phyloP scores from a whole-genome alignment of 2,329 filamentous ascomycete genomes.

The Calonectria pteridis region DNA sequence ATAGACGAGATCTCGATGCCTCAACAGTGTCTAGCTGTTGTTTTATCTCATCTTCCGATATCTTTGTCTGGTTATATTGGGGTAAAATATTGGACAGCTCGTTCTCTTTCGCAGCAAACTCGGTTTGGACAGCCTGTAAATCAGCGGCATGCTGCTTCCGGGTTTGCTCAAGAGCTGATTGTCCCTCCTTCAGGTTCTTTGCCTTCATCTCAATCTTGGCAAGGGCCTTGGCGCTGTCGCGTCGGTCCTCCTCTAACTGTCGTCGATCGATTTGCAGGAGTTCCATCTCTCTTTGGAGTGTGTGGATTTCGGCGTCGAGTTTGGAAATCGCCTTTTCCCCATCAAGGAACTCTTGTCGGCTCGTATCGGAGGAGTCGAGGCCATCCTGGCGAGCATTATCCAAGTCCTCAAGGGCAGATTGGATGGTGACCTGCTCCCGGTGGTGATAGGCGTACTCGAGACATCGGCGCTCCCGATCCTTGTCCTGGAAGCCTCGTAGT shows the following conservation, averaged over 20 bases:
- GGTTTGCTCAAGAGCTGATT: constrained; percentile 80
- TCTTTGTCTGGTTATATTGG: constrained; percentile 78
- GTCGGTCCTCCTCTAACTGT: constrained; percentile 90
- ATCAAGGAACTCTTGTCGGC: constrained; percentile 79
- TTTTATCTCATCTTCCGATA: constrained; percentile 78
- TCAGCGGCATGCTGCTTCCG: constrained; percentile 79
- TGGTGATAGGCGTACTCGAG: constrained; percentile 96
- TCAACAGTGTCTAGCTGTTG: constrained; percentile 82
- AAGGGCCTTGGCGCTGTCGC: constrained; percentile 81
- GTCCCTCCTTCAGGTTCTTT: constrained; percentile 85
- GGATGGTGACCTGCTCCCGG: constrained; percentile 85
- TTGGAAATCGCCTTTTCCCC: constrained; percentile 83
- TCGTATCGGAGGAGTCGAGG: constrained; percentile 86
- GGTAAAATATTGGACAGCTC: constrained; percentile 84
- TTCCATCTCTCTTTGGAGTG: constrained; percentile 85
- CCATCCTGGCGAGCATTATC: constrained; percentile 86
- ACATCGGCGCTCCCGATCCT: constrained; percentile 90
- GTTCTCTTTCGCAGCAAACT: constrained; percentile 81
- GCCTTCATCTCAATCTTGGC: constrained; percentile 90
- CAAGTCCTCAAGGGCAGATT: constrained; percentile 82
- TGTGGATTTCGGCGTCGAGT: constrained; percentile 83
- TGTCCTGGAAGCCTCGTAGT: constrained; percentile 91
- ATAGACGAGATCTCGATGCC: constrained; percentile 80
- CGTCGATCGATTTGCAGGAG: constrained; percentile 86
- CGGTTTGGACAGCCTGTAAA: constrained; percentile 76